phyloP scores from a whole-genome alignment of 2,329 filamentous ascomycete genomes.

The Coccinonectria pachysandricola region DNA sequence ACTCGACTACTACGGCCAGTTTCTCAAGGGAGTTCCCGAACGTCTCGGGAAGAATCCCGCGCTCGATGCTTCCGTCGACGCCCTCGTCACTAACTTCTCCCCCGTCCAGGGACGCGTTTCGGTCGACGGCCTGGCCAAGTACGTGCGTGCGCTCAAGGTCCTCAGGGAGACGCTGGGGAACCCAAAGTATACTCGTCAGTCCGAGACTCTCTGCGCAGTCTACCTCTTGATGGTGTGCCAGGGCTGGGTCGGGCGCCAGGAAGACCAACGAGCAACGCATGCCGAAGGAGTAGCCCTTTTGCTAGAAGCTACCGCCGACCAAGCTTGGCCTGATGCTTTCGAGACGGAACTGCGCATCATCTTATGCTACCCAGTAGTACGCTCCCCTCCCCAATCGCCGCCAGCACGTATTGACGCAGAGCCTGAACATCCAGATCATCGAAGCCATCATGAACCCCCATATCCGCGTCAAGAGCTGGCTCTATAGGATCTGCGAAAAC shows the following conservation, averaged over 20 bases:
- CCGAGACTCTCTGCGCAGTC: slow-evolving; percentile 3
- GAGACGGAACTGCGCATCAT: neutral
- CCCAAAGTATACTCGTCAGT: neutral
- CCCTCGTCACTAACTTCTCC: slow-evolving; percentile 1
- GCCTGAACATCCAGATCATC: neutral
- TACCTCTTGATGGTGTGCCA: slow-evolving; percentile 2
- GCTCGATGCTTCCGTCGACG: slow-evolving; percentile 1
- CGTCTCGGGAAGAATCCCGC: neutral
- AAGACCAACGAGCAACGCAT: slow-evolving; percentile 1
- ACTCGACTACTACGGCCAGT: slow-evolving; percentile 1
- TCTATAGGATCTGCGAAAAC: neutral
- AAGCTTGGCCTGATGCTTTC: neutral
- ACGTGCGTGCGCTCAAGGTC: neutral
- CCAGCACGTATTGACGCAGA: no score
- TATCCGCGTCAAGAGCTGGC: neutral
- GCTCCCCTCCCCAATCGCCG: neutral
- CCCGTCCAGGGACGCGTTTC: neutral
- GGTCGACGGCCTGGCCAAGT: neutral
- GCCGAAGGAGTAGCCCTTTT: slow-evolving; percentile 1
- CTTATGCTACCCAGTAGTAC: neutral
- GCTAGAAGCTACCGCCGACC: neutral
- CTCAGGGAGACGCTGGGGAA: neutral
- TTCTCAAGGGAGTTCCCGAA: slow-evolving; percentile 1
- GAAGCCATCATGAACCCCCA: neutral
- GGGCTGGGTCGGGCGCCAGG: slow-evolving; percentile 1